Evolutionary conservation across 805 yeast genomes (phyloP).

Genomic region (Maudiozyma serrabonitensis): DNA sequence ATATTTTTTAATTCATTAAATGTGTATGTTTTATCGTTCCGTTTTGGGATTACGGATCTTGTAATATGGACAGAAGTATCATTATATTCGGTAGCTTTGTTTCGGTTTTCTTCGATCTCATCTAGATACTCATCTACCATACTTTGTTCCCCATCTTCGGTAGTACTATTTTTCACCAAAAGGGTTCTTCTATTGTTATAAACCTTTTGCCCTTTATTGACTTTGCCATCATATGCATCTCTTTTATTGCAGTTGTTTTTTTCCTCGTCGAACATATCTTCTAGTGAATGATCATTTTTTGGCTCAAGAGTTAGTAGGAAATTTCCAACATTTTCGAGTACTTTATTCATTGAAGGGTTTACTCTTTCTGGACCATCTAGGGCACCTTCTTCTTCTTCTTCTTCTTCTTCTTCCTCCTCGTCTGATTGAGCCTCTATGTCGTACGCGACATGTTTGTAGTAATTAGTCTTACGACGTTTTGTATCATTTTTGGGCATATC

Average conservation of each 20-base stretch:
- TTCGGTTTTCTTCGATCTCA: slow-evolving; percentile 3
- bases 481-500: slow-evolving; percentile 7
- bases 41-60: background rate
- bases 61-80: background rate
- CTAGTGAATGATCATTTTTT: background rate
- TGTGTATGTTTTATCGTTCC: slow-evolving; percentile 10
- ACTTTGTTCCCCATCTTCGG: slow-evolving; percentile 7
- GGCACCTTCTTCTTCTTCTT: background rate
- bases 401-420: background rate
- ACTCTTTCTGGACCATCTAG: background rate
- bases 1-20: slow-evolving; percentile 23
- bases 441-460: slow-evolving; percentile 1
- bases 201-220: background rate
- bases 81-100: background rate
- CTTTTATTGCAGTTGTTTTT: background rate
- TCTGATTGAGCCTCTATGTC: background rate
- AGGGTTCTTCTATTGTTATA: slow-evolving; percentile 20
- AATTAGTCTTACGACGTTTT: slow-evolving; percentile 11
- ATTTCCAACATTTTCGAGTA: slow-evolving; percentile 2
- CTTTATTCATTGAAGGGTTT: slow-evolving; percentile 3
- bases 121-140: slow-evolving; percentile 6
- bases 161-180: slow-evolving; percentile 8
- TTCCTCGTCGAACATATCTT: slow-evolving; percentile 1
- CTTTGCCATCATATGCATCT: background rate
- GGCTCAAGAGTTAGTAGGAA: slow-evolving; percentile 4